These are phyloP conservation scores for Fusarium kyushuense DNA, from an alignment of 2,329 filamentous ascomycete species.

Conservation along the genomic window DNA sequence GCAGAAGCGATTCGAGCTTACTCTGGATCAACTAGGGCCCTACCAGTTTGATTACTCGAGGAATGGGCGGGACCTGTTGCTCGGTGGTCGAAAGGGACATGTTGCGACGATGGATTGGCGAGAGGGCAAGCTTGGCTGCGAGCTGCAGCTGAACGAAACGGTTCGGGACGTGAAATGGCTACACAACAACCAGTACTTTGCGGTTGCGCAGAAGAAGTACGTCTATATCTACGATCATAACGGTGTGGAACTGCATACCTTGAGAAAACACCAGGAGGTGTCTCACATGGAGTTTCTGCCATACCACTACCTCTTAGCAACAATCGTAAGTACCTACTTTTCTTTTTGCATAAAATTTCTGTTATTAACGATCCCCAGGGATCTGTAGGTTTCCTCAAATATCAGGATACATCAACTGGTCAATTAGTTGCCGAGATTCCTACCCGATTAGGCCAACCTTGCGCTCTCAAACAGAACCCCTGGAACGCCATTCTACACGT, in stretches of 20 bases:
- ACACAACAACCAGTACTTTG: constrained; percentile 94
- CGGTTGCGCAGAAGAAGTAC: constrained; percentile 94
- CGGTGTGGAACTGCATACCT: constrained; percentile 91
- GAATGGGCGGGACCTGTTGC: constrained; percentile 86
- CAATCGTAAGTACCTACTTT: constrained; percentile 69
- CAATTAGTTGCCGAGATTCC: constrained; percentile 87
- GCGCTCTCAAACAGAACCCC: constrained; percentile 87
- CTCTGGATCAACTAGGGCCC: constrained; percentile 83
- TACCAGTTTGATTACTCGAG: constrained; percentile 91
- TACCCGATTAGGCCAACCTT: constrained; percentile 86
- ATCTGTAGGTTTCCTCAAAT: constrained; percentile 86
- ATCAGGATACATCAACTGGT: constrained; percentile 95
- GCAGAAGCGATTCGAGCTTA: constrained; percentile 92
- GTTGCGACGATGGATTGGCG: constrained; percentile 97
- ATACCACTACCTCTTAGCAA: constrained; percentile 94
- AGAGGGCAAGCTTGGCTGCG: constrained; percentile 89
- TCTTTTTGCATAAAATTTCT: accelerated
- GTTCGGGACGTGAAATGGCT: constrained; percentile 91
- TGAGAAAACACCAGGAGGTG: constrained; percentile 91
- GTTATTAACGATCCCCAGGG: constrained; percentile 61
- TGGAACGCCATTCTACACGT: constrained; percentile 93
- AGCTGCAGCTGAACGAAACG: constrained; percentile 91
- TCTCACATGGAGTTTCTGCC: constrained; percentile 95
- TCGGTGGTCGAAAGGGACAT: constrained; percentile 93
- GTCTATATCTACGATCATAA: constrained; percentile 96